These are phyloP conservation scores for Dryas alaskensis DNA, from an alignment of 306 rosid species.

Conservation along the genomic window DNA sequence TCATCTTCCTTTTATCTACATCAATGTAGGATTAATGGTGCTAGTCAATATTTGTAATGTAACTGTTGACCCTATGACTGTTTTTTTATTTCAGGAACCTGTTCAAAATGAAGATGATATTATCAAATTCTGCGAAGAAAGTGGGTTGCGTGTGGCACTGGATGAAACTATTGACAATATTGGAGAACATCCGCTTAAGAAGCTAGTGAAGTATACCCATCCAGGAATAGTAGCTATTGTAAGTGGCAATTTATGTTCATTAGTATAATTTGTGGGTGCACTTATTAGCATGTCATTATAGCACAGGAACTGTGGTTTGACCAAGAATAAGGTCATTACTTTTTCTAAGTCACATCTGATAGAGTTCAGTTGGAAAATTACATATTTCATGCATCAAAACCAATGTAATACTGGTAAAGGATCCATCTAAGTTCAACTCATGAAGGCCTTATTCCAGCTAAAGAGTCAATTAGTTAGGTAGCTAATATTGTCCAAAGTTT, in stretches of 20 bases:
- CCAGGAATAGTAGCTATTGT: slow-evolving; percentile 87
- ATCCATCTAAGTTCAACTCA: too few relatives aligned
- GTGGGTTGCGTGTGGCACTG: slow-evolving; percentile 80
- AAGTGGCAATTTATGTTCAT: slow-evolving; percentile 38
- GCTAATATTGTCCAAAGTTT: not conserved
- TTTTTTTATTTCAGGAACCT: slow-evolving; percentile 69
- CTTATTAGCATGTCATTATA: not conserved
- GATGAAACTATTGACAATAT: slow-evolving; percentile 77
- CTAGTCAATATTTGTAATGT: not conserved
- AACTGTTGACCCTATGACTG: slow-evolving; percentile 15
- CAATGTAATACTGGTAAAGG: too few relatives aligned
- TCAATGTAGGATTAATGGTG: slow-evolving; percentile 7
- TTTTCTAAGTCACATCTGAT: too few relatives aligned
- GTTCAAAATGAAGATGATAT: slow-evolving; percentile 72
- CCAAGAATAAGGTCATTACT: too few relatives aligned
- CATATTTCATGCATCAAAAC: too few relatives aligned
- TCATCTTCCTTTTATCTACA: not conserved
- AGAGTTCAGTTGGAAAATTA: too few relatives aligned
- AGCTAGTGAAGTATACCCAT: slow-evolving; percentile 65
- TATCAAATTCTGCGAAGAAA: slow-evolving; percentile 76
- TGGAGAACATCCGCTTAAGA: slow-evolving; percentile 60
- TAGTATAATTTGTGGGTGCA: not conserved
- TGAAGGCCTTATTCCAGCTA: not conserved
- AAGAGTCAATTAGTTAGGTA: not conserved
- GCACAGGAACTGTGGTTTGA: too few relatives aligned